phyloP scores from a whole-genome alignment of 78 protist genomes.

The slime mould (Dictyostelium discoideum) region dicty_2.7 NC_007088.5:8227501-8228000 shows the following conservation, averaged over 20 bases:
- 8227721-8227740: background rate
- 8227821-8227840: too few species aligned
- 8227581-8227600: background rate
- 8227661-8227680: background rate
- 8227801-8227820: too few species aligned
- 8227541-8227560: background rate
- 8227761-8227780: too few species aligned
- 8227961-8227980: too few species aligned
- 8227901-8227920: too few species aligned
- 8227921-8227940: too few species aligned
- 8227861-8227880: too few species aligned
- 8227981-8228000: too few species aligned
- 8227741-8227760: background rate
- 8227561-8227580: background rate
- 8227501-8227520: background rate
- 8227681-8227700: background rate
- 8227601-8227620: background rate
- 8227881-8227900: too few species aligned
- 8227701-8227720: background rate
- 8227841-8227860: too few species aligned
- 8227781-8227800: too few species aligned
- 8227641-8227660: background rate
- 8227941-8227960: too few species aligned
- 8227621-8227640: background rate
- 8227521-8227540: background rate